These are phyloP conservation scores for Pleurostoma richardsiae DNA, from an alignment of 2,329 filamentous ascomycete genomes.

Conservation along the genomic window DNA sequence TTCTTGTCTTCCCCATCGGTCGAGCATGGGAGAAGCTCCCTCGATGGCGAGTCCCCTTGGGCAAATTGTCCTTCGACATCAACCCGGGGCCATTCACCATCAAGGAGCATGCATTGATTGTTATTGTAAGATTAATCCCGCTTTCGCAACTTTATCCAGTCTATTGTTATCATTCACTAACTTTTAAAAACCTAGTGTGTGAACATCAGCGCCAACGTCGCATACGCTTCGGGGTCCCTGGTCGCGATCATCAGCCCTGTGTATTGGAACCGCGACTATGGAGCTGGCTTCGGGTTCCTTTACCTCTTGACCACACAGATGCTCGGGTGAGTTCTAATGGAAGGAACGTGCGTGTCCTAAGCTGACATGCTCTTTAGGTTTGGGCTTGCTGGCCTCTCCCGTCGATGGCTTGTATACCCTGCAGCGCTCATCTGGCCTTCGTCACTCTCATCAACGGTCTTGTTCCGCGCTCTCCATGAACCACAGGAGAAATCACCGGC, in stretches of 20 bases:
- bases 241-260: slow-evolving; percentile 25
- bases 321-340: slow-evolving; percentile 19
- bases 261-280: slow-evolving; percentile 25
- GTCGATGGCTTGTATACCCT: slow-evolving; percentile 27
- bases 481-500: slow-evolving; percentile 19
- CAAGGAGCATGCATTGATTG: slow-evolving; percentile 27
- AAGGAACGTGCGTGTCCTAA: slow-evolving; percentile 18
- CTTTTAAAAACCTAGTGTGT: slow-evolving; percentile 14
- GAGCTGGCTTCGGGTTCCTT: slow-evolving; percentile 23
- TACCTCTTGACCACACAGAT: slow-evolving; percentile 23
- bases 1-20: slow-evolving; percentile 26
- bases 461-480: slow-evolving; percentile 26
- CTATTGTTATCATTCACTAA: not conserved
- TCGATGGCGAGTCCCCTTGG: slow-evolving; percentile 17
- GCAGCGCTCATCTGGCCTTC: slow-evolving; percentile 27
- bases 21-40: slow-evolving; percentile 23
- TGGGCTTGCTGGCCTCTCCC: slow-evolving; percentile 24
- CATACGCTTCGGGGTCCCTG: slow-evolving; percentile 17
- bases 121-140: slow-evolving; percentile 27
- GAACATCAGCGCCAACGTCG: slow-evolving; percentile 19
- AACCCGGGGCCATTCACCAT: slow-evolving; percentile 22
- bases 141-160: slow-evolving; percentile 11
- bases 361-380: slow-evolving; percentile 22
- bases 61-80: slow-evolving; percentile 17
- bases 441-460: slow-evolving; percentile 24